Evolutionary conservation across 78 protist species (phyloP), one percentile per base, ranked within the genome.

Genomic region (Speleostelium caveatum): DNA sequence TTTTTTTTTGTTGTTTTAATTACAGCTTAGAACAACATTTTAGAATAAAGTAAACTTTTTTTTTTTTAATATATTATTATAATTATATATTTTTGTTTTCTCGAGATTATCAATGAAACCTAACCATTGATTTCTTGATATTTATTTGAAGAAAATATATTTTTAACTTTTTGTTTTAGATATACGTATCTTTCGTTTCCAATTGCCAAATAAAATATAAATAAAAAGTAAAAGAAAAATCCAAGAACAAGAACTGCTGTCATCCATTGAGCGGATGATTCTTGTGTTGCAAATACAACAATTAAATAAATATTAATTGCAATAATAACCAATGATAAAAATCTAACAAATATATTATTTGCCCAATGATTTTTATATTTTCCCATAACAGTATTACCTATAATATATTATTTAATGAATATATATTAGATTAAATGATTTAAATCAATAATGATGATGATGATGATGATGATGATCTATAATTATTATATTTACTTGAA

Each of bases 331-430:
- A 83, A 32, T n/a, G 79, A 69, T 19, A 83, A n/a, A 17, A 83
- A 39, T 32, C 73, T 26, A 32, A 83, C 91, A 19, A 67, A 67
- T 3, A 68, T 72, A 69, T 83, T 83, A 32, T 83, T 83, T 21
- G 42, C 28, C 91, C 91, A 83, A 69, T 83, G 91, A 33, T 83
- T 83, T 45, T 83, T 83, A 59, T 69, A 83, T 58, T 60, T 58
- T 38, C 91, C 91, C 91, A 83, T 83, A 19, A 83, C 42, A 28
- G 36, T 45, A n/a, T 49, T 58, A 39, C 58, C 62, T 41, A 36
- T 10, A 51, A 67, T 24, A 21, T 53, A 53, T 53, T 14, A 17
- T 53, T 14, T 21, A 33, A 35, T 63, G 3, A 19, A 63, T 30
- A 35, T 21, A n/a, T n/a, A n/a, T n/a, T n/a, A n/a, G n/a, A n/a